Conservation (phyloP, 768 basidiomycete species). For the Naganishia friedmannii region DNA sequence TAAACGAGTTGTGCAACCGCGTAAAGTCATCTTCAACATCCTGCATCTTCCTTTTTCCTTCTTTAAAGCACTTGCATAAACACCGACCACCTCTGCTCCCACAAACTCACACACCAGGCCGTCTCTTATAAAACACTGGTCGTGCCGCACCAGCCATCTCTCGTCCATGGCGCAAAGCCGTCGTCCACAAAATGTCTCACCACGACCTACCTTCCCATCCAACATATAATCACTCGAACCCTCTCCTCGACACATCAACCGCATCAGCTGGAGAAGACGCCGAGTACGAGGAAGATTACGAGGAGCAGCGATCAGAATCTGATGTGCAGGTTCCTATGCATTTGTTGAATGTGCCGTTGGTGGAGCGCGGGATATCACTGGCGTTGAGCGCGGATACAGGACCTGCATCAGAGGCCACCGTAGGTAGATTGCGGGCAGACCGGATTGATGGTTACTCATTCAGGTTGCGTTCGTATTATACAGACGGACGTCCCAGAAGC, state of each 20-base stretch:
- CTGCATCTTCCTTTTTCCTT: too few relatives aligned
- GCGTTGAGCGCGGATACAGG: slow-evolving; percentile 8
- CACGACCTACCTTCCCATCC: slow-evolving; percentile 26
- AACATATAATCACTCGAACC: slow-evolving; percentile 26
- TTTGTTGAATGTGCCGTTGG: slow-evolving; percentile 4
- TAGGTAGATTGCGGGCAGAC: neutral
- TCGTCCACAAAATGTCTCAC: neutral
- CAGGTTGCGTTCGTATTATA: neutral
- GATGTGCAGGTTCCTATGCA: neutral
- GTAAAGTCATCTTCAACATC: too few relatives aligned
- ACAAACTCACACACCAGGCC: too few relatives aligned
- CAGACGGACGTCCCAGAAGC: slow-evolving; percentile 25
- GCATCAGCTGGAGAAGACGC: slow-evolving; percentile 16
- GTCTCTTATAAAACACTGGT: too few relatives aligned
- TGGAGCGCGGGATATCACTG: neutral
- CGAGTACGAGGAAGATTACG: neutral
- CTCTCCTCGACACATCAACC: slow-evolving; percentile 25
- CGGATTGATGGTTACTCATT: neutral
- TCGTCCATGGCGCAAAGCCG: neutral
- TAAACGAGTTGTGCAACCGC: neutral
- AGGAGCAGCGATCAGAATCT: neutral
- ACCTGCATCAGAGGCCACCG: neutral
- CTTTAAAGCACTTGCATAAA: too few relatives aligned
- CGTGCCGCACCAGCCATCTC: neutral
- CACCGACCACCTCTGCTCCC: too few relatives aligned